Percentiles rank a stretch among this genome's conserved stretches.
These are phyloP conservation scores for Colletotrichum euphorbiae DNA, from an alignment of 2,329 filamentous ascomycete species.

Conservation along the genomic window DNA sequence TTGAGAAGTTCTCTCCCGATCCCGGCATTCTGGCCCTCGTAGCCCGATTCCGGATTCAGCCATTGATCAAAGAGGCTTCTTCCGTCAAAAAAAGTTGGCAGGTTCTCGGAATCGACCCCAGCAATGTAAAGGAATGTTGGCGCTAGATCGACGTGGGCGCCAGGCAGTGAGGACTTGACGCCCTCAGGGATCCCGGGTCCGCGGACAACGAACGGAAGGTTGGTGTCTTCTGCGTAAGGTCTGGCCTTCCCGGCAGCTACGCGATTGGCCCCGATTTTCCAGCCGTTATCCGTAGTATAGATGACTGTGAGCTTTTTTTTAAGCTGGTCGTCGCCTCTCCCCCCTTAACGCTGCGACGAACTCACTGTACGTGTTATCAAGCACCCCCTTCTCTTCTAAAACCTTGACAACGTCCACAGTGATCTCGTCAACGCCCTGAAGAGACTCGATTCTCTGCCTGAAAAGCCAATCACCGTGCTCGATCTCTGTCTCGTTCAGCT, in stretches of 20 bases:
- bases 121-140: conserved; percentile 48
- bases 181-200: conserved; percentile 44
- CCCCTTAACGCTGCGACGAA: background rate
- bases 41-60: conserved; percentile 40
- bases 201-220: conserved; percentile 47
- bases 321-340: no score
- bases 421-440: conserved; percentile 49
- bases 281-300: conserved; percentile 47
- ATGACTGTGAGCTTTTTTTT: conserved; percentile 35
- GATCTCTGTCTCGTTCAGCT: conserved; percentile 40
- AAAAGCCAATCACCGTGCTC: conserved; percentile 41
- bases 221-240: conserved; percentile 47
- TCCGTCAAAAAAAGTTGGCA: conserved; percentile 45
- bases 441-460: conserved; percentile 41
- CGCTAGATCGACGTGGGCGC: conserved; percentile 45
- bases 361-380: conserved; percentile 45
- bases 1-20: conserved; percentile 43
- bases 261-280: conserved; percentile 45
- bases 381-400: conserved; percentile 43
- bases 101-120: background rate
- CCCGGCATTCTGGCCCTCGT: conserved; percentile 26
- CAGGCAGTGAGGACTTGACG: conserved; percentile 41
- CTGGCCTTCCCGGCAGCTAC: conserved; percentile 45
- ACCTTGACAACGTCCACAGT: conserved; percentile 47
- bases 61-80: conserved; percentile 45